Percentiles rank a stretch among this genome's conserved stretches.
Conservation (phyloP, 2,329 filamentous ascomycete species). For the Phialophora expanda region DNA sequence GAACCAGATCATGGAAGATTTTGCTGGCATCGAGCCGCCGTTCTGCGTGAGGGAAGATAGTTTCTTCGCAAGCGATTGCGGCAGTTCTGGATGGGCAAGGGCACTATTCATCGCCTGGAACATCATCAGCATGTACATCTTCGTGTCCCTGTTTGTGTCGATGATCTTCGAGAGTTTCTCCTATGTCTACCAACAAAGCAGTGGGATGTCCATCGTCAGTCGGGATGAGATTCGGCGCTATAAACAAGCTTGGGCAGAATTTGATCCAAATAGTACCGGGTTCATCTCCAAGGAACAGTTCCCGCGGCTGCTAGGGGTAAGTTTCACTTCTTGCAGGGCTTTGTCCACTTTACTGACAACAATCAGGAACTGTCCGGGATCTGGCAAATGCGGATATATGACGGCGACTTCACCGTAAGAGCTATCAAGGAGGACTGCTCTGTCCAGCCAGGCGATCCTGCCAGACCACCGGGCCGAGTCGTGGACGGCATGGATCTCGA, state of each 20-base stretch:
- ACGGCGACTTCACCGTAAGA: constrained; percentile 85
- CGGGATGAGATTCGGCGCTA: constrained; percentile 93
- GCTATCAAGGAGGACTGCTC: constrained; percentile 84
- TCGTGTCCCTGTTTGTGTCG: constrained; percentile 96
- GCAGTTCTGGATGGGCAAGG: constrained; percentile 85
- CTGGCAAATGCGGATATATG: constrained; percentile 97
- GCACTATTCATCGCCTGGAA: constrained; percentile 96
- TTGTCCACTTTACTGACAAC: constrained; percentile 31
- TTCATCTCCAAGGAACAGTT: constrained; percentile 91
- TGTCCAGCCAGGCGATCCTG: constrained; percentile 58
- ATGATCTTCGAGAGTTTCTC: constrained; percentile 99
- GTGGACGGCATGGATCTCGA: constrained; percentile 70
- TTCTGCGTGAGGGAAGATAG: constrained; percentile 73
- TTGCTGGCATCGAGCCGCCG: constrained; percentile 76
- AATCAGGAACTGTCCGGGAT: constrained; percentile 80
- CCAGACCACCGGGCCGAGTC: constrained; percentile 48
- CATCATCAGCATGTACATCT: constrained; percentile 99
- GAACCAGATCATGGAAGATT: constrained; percentile 98
- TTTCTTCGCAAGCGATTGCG: constrained; percentile 91
- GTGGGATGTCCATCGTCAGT: constrained; percentile 86
- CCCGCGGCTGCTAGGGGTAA: constrained; percentile 79
- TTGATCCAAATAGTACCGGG: constrained; percentile 87
- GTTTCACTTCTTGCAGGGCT: constrained; percentile 38
- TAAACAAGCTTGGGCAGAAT: constrained; percentile 97
- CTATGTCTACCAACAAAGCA: constrained; percentile 97